A percentile compares a stretch with the other conserved stretches of the same genome.
Evolutionary conservation across 768 basidiomycete genomes (phyloP).

Genomic region (Amanita inopinata): DNA sequence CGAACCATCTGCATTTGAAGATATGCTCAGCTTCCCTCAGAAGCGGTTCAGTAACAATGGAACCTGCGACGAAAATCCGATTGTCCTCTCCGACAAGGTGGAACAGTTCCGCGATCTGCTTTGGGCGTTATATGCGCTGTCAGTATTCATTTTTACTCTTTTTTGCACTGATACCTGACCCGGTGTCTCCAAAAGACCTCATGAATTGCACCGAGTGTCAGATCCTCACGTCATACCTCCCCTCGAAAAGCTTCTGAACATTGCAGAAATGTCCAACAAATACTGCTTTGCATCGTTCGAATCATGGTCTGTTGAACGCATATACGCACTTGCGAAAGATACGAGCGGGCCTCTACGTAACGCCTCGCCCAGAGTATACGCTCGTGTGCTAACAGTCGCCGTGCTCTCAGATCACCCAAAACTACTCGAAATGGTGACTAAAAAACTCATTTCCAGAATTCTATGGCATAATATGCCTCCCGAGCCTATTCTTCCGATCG

Average conservation of each 20-base stretch:
- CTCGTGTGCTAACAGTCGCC: constrained; percentile 42
- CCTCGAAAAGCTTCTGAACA: constrained; percentile 34
- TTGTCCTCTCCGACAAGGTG: constrained; percentile 31
- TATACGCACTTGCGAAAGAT: constrained; percentile 26
- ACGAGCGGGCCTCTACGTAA: constrained; percentile 21
- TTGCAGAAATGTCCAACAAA: constrained; percentile 37
- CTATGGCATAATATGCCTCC: constrained; percentile 44
- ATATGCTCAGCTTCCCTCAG: constrained; percentile 30
- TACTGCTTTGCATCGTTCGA: constrained; percentile 37
- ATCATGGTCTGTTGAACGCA: constrained; percentile 31
- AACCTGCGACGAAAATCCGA: constrained; percentile 21
- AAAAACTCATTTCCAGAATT: constrained; percentile 40
- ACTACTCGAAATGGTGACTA: constrained; percentile 38
- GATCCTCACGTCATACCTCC: constrained; percentile 15
- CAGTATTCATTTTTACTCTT: constrained; percentile 15
- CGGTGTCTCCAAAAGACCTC: constrained; percentile 20
- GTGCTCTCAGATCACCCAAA: constrained; percentile 35
- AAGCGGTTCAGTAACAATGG: constrained; percentile 18
- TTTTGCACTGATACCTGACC: background rate
- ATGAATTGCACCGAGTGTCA: constrained; percentile 24
- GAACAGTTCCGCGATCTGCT: constrained; percentile 39
- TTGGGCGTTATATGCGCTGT: constrained; percentile 42
- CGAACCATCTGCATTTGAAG: constrained; percentile 32
- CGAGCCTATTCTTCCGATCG: constrained; percentile 38
- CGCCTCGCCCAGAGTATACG: constrained; percentile 25